These are phyloP conservation scores for Xylariales sp. DNA, from an alignment of 2,329 filamentous ascomycete genomes.

Conservation along the genomic window DNA sequence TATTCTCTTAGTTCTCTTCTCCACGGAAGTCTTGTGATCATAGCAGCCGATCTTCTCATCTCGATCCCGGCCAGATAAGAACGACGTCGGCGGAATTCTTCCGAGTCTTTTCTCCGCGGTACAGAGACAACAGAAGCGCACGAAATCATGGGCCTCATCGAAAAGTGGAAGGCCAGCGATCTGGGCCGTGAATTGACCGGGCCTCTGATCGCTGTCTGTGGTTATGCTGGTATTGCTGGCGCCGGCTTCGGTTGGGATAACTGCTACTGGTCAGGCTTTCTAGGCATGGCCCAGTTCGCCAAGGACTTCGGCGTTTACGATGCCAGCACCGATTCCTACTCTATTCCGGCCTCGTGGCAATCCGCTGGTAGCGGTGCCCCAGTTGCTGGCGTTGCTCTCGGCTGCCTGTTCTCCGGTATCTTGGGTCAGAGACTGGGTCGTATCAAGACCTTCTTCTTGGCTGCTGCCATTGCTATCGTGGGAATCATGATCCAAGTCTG, in stretches of 20 bases:
- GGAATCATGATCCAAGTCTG: conserved; percentile 64
- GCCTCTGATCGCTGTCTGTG: conserved; percentile 2
- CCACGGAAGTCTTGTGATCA: too few species aligned
- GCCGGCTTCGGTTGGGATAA: conserved; percentile 6
- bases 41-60: too few species aligned
- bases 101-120: too few species aligned
- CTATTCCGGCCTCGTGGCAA: conserved; percentile 5
- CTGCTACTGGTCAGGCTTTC: conserved; percentile 6
- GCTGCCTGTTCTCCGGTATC: conserved; percentile 2
- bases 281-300: conserved; percentile 6
- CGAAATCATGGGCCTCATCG: conserved; percentile 11
- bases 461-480: conserved; percentile 24
- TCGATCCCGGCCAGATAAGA: too few species aligned
- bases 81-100: too few species aligned
- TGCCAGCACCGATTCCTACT: neutral
- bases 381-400: conserved; percentile 1
- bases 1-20: too few species aligned
- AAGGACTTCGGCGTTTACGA: conserved; percentile 3
- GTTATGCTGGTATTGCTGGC: conserved; percentile 4
- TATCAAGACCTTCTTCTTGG: conserved; percentile 6
- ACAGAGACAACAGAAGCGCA: too few species aligned
- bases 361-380: conserved; percentile 6
- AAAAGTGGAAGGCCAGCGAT: conserved; percentile 6
- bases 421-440: conserved; percentile 3
- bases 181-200: conserved; percentile 3